phyloP scores from a whole-genome alignment of 2,329 filamentous ascomycete species.

The Aspergillus sclerotialis region DNA sequence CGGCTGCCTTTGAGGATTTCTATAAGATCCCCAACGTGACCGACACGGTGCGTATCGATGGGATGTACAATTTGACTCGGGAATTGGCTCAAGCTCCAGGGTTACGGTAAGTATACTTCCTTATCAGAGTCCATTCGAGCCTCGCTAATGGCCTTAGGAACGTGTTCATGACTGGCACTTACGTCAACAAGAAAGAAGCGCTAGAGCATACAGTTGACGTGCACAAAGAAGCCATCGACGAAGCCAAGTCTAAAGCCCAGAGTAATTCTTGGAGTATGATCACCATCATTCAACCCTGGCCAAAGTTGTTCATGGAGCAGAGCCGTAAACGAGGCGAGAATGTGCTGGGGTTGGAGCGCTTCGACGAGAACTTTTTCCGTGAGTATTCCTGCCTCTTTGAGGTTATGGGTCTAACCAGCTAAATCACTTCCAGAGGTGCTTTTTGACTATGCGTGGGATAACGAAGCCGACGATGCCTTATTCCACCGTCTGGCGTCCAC shows the following conservation, averaged over 20 bases:
- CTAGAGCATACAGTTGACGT: slow-evolving; percentile 12
- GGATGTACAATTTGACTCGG: slow-evolving; percentile 10
- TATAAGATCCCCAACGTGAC: slow-evolving; percentile 9
- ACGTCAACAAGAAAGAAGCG: slow-evolving; percentile 12
- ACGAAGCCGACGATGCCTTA: slow-evolving; percentile 25
- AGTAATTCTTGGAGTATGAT: slow-evolving; percentile 15
- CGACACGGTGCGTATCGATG: slow-evolving; percentile 9
- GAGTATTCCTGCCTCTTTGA: slow-evolving; percentile 1
- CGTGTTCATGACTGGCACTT: slow-evolving; percentile 14
- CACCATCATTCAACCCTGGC: slow-evolving; percentile 36
- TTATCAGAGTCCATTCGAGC: not conserved
- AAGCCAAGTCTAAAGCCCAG: slow-evolving; percentile 7
- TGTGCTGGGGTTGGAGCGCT: slow-evolving; percentile 27
- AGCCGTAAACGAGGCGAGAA: slow-evolving; percentile 29
- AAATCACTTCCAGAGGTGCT: slow-evolving; percentile 15
- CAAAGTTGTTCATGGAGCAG: slow-evolving; percentile 27
- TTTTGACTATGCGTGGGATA: slow-evolving; percentile 17
- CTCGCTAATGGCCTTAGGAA: slow-evolving; percentile 5
- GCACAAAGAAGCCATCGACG: slow-evolving; percentile 12
- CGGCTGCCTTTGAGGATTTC: slow-evolving; percentile 8
- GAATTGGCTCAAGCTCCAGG: slow-evolving; percentile 14
- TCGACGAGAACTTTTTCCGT: slow-evolving; percentile 19
- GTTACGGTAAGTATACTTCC: slow-evolving; percentile 6
- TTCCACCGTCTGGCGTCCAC: slow-evolving; percentile 22
- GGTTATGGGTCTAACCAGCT: slow-evolving; percentile 16